phyloP scores from a whole-genome alignment of 2,329 filamentous ascomycete genomes.

The Ceratocystis papillata region DNA sequence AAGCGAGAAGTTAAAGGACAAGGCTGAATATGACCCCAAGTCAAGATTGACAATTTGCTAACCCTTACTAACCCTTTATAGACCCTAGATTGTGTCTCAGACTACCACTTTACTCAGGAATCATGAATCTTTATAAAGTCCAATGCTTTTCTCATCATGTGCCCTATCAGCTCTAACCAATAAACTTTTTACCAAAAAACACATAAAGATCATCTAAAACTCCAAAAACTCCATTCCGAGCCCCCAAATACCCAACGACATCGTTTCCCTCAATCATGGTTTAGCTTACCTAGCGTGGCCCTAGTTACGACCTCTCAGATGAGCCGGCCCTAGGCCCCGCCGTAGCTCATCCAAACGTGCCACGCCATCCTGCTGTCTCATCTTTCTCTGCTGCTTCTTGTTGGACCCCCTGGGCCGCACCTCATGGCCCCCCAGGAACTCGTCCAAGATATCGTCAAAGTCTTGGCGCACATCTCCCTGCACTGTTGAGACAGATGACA shows the following conservation, averaged over 20 bases:
- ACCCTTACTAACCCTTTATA: too few species aligned
- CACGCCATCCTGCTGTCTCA: conserved; percentile 67
- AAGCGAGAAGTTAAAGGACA: too few species aligned
- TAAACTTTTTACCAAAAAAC: neutral
- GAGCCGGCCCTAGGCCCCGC: conserved; percentile 64
- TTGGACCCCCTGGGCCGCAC: conserved; percentile 46
- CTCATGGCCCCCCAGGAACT: conserved; percentile 59
- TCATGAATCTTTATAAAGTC: too few species aligned
- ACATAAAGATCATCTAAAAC: neutral
- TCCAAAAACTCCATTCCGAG: neutral
- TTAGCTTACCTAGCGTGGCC: neutral
- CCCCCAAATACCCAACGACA: neutral
- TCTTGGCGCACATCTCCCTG: conserved; percentile 60
- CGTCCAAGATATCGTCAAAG: conserved; percentile 85
- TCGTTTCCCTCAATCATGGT: neutral
- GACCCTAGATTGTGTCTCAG: too few species aligned
- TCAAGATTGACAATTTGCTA: too few species aligned
- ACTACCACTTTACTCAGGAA: too few species aligned
- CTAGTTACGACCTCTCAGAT: conserved; percentile 36
- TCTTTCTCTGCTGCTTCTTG: conserved; percentile 72
- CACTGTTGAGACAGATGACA: conserved; percentile 55
- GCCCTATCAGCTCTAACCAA: too few species aligned
- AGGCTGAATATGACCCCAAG: too few species aligned
- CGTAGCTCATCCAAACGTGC: conserved; percentile 87
- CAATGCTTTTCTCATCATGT: too few species aligned